A percentile compares a stretch with the other conserved stretches of the same genome.
phyloP scores from a whole-genome alignment of 208 protist genomes.

The Spongospora subterranea region DNA sequence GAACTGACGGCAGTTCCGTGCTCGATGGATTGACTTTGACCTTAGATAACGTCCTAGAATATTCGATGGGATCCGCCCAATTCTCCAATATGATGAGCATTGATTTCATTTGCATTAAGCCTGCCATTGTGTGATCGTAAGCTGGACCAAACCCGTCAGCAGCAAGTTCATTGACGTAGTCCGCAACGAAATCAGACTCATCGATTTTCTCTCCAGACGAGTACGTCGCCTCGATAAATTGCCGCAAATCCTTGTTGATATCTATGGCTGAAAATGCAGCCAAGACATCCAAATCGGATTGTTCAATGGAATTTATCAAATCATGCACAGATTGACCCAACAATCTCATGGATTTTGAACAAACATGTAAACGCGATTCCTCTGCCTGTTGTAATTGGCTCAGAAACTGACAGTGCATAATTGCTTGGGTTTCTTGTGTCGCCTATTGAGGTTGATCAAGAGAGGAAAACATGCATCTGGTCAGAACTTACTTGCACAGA shows the following conservation, averaged over 20 bases:
- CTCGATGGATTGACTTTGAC: not conserved
- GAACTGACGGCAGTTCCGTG: constrained; percentile 10
- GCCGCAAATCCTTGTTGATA: not conserved
- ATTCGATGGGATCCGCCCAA: not conserved
- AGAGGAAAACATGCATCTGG: not conserved
- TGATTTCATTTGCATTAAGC: constrained; percentile 15
- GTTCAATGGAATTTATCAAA: constrained; percentile 39
- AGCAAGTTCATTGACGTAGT: constrained; percentile 11
- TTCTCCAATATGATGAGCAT: not conserved
- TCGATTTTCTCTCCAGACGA: not conserved
- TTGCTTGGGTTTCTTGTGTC: constrained; percentile 18
- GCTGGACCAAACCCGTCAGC: constrained; percentile 37
- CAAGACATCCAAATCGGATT: constrained; percentile 14
- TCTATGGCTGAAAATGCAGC: constrained; percentile 19
- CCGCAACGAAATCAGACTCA: not conserved
- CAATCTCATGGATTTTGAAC: not conserved
- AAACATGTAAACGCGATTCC: not conserved
- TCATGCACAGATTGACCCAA: not conserved
- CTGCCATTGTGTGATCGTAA: not conserved
- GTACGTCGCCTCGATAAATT: constrained; percentile 29
- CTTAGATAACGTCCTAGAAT: not conserved
- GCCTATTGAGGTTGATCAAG: not conserved
- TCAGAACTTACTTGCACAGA: constrained; percentile 22
- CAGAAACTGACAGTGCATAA: constrained; percentile 52
- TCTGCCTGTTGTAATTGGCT: not conserved